Conservation (phyloP, 1,284 basidiomycete genomes). For the Cerioporus squamosus region DNA sequence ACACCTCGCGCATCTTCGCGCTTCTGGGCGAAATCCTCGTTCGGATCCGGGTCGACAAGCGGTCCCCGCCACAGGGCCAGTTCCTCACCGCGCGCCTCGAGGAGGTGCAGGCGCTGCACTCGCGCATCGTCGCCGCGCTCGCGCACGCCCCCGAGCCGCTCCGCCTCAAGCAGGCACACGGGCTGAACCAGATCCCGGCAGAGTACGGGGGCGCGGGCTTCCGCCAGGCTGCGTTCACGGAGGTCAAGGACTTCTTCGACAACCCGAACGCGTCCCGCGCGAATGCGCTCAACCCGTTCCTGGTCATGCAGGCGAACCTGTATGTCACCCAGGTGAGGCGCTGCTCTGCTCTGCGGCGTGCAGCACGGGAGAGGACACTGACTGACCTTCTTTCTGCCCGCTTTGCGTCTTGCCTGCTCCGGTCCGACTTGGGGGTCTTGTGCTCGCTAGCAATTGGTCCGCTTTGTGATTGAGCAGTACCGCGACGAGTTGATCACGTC, state of each 20-base stretch:
- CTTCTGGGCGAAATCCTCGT: constrained; percentile 83
- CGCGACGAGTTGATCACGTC: constrained; percentile 78
- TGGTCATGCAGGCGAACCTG: constrained; percentile 88
- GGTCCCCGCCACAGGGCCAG: constrained; percentile 80
- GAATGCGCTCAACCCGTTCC: constrained; percentile 83
- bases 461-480: constrained; percentile 89
- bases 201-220: constrained; percentile 73
- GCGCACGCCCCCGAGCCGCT: constrained; percentile 73
- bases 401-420: not conserved
- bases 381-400: constrained; percentile 6
- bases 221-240: constrained; percentile 79
- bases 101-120: constrained; percentile 77
- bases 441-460: constrained; percentile 76
- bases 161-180: constrained; percentile 61
- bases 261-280: constrained; percentile 84
- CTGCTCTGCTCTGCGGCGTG: no score
- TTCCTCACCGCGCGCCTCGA: constrained; percentile 81
- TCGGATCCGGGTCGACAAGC: constrained; percentile 82
- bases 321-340: constrained; percentile 80
- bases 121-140: constrained; percentile 71
- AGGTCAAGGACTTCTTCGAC: constrained; percentile 88
- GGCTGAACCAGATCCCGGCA: constrained; percentile 51
- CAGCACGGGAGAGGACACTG: not conserved
- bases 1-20: constrained; percentile 84
- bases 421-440: not conserved